Percentiles rank a stretch among this genome's conserved stretches.
Conservation (phyloP, 2,329 filamentous ascomycete genomes). For the Aspergillus texensis region DNA sequence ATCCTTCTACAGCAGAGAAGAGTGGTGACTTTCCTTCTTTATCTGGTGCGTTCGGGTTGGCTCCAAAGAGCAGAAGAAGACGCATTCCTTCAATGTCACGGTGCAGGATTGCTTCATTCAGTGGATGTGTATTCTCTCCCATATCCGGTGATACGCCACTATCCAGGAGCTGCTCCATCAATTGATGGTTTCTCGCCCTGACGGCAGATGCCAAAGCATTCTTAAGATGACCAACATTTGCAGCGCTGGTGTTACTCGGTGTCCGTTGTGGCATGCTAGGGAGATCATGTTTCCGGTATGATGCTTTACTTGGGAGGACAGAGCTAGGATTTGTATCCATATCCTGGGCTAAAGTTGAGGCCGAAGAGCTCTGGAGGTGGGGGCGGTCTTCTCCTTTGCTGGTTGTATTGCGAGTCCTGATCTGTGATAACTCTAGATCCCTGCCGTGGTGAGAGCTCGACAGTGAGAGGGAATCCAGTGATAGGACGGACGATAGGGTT, state of each 20-base stretch:
- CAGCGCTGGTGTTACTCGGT: constrained; percentile 13
- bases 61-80: constrained; percentile 60
- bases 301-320: background rate
- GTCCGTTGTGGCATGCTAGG: constrained; percentile 8
- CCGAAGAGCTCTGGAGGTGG: constrained; percentile 4
- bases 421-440: background rate
- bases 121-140: constrained; percentile 49
- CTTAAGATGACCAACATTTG: constrained; percentile 7
- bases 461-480: constrained; percentile 25
- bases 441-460: constrained; percentile 1
- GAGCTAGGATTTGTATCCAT: background rate
- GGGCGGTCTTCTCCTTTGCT: background rate
- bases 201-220: constrained; percentile 57
- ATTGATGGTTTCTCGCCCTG: constrained; percentile 59
- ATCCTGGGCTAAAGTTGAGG: background rate
- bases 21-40: constrained; percentile 56
- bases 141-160: constrained; percentile 58
- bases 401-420: background rate
- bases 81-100: constrained; percentile 59
- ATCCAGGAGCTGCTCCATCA: constrained; percentile 61
- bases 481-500: constrained; percentile 34
- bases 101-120: constrained; percentile 57
- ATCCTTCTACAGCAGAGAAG: constrained; percentile 54
- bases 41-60: constrained; percentile 58
- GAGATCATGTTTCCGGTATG: background rate